Evolutionary conservation across 129 eudicot species (phyloP).

Genomic region (Calendula officinalis): DNA sequence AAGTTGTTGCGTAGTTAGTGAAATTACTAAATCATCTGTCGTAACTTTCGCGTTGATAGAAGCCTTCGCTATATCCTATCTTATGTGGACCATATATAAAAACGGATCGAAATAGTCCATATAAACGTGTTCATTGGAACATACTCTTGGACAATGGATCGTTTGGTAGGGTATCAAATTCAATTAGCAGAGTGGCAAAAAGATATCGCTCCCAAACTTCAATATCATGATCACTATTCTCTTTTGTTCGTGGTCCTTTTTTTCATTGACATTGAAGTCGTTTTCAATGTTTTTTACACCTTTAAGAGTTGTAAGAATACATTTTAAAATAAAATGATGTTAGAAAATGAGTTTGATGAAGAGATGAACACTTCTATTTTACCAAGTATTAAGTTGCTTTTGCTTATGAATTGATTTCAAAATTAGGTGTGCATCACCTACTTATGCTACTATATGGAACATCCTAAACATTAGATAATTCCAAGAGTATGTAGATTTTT

Average conservation of each 20-base stretch:
- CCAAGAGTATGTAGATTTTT: too few relatives aligned
- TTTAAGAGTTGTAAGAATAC: conserved; percentile 14
- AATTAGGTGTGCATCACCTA: too few relatives aligned
- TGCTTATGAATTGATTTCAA: too few relatives aligned
- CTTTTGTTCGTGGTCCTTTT: conserved; percentile 33
- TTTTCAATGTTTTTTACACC: conserved; percentile 25
- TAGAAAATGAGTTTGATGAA: background rate
- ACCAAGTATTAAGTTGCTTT: too few relatives aligned
- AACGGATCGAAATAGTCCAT: conserved; percentile 17
- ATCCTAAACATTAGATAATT: too few relatives aligned
- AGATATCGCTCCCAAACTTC: conserved; percentile 13
- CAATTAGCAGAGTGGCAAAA: conserved; percentile 23
- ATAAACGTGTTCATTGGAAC: conserved; percentile 23
- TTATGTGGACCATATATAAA: conserved; percentile 15
- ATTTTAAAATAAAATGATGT: background rate
- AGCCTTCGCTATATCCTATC: too few relatives aligned
- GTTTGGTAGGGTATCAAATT: conserved; percentile 33
- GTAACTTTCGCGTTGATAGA: too few relatives aligned
- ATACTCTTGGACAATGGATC: conserved; percentile 36
- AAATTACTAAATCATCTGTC: too few relatives aligned
- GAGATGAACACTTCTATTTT: too few relatives aligned
- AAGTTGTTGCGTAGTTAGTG: too few relatives aligned
- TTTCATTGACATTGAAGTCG: conserved; percentile 28
- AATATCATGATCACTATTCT: conserved; percentile 31
- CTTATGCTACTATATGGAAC: too few relatives aligned